phyloP scores from a whole-genome alignment of 495 filamentous ascomycete species.

The Trichoderma reesei region DNA sequence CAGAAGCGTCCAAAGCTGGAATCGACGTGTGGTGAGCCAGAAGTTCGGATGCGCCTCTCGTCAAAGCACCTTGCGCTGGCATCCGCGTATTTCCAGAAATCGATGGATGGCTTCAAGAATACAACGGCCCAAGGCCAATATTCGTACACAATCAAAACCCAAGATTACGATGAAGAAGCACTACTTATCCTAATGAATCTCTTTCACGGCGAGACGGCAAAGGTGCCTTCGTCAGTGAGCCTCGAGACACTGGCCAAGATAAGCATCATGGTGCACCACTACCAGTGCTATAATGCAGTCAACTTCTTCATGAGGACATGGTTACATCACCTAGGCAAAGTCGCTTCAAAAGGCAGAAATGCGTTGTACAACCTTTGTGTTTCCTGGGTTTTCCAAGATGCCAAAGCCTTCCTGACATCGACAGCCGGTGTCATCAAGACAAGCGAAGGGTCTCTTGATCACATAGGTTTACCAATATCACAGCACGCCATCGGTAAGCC shows the following conservation, averaged over 20 bases:
- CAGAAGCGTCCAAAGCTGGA: too few species aligned
- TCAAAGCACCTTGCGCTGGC: conserved; percentile 5
- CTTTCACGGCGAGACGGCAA: background rate
- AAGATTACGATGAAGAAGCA: background rate
- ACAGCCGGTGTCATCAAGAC: conserved; percentile 8
- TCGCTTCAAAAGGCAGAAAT: conserved; percentile 9
- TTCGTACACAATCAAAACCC: background rate
- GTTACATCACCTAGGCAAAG: conserved; percentile 20
- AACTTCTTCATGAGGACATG: conserved; percentile 28
- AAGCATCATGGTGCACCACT: conserved; percentile 38
- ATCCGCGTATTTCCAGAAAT: conserved; percentile 9
- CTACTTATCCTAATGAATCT: background rate
- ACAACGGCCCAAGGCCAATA: background rate
- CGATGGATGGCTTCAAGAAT: conserved; percentile 1
- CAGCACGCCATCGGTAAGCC: conserved; percentile 9
- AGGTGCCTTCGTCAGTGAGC: conserved; percentile 12
- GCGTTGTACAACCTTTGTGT: conserved; percentile 19
- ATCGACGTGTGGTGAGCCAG: too few species aligned
- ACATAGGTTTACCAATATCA: conserved; percentile 13
- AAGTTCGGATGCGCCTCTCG: background rate
- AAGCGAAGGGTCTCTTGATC: conserved; percentile 9
- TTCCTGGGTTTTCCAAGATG: conserved; percentile 9
- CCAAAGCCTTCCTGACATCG: background rate
- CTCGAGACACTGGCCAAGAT: conserved; percentile 38
- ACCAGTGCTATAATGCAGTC: conserved; percentile 30